Percentiles rank a stretch among this genome's conserved stretches.
These are phyloP conservation scores for Clarkia xantiana DNA, from an alignment of 345 rosid genomes.

Conservation along the genomic window DNA sequence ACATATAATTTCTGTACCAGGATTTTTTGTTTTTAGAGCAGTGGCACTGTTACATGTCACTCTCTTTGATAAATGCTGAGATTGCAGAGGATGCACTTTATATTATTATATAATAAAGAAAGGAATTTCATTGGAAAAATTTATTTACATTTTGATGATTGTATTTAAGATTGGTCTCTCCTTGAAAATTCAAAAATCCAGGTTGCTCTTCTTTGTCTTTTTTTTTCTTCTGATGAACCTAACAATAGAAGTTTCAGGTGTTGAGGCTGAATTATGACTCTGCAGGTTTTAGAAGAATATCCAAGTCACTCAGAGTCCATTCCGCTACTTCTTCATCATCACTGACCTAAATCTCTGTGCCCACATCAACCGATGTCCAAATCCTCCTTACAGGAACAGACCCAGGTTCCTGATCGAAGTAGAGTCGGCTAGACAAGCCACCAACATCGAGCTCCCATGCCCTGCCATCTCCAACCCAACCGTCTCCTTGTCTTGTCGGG, in stretches of 20 bases:
- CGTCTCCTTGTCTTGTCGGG: conserved; percentile 48
- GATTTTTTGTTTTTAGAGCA: too few species aligned
- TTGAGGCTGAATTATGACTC: conserved; percentile 3
- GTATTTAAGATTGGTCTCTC: too few species aligned
- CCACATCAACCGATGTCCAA: conserved; percentile 55
- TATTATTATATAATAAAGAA: too few species aligned
- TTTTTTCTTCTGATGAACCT: not conserved
- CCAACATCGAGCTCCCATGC: conserved; percentile 70
- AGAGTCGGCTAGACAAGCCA: conserved; percentile 43
- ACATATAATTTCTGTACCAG: conserved; percentile 9
- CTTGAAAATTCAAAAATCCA: too few species aligned
- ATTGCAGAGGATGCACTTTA: too few species aligned
- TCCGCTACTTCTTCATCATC: conserved; percentile 37
- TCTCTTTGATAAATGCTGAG: too few species aligned
- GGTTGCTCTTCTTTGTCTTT: not conserved
- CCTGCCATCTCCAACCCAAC: conserved; percentile 53
- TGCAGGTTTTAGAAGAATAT: conserved; percentile 22
- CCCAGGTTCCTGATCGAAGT: conserved; percentile 74
- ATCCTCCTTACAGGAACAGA: conserved; percentile 46
- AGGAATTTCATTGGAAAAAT: too few species aligned
- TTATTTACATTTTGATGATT: too few species aligned
- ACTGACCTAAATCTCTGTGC: conserved; percentile 44
- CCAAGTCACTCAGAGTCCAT: conserved; percentile 45
- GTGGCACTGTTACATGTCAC: too few species aligned
- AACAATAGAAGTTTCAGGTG: not conserved